phyloP scores from a whole-genome alignment of 164 flowering plant species.

The Tetracentron sinense region DNA sequence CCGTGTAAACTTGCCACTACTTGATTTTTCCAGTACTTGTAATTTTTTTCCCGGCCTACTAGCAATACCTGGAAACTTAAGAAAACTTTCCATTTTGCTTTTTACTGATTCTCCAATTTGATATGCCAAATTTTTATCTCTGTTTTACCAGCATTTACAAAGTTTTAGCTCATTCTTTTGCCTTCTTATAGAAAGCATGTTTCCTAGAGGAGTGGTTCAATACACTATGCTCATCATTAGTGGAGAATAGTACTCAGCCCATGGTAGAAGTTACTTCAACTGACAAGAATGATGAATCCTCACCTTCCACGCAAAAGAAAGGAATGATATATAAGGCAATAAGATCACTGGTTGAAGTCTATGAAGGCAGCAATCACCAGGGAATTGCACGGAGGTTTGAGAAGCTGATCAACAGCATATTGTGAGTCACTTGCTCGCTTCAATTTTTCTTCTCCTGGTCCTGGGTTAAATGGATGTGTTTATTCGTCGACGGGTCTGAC shows the following conservation, averaged over 20 bases:
- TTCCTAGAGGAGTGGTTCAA: slow-evolving; percentile 77
- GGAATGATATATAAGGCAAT: slow-evolving; percentile 51
- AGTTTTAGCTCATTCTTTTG: background rate
- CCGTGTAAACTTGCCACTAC: too few relatives aligned
- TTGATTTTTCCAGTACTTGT: too few relatives aligned
- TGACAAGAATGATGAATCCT: slow-evolving; percentile 15
- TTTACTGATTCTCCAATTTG: background rate
- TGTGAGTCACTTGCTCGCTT: slow-evolving; percentile 3
- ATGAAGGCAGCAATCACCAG: slow-evolving; percentile 29
- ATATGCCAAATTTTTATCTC: background rate
- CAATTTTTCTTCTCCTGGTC: background rate
- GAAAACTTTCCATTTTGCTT: background rate
- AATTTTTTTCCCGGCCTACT: too few relatives aligned
- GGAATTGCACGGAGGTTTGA: slow-evolving; percentile 46
- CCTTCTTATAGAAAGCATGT: slow-evolving; percentile 52
- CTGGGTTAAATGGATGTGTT: background rate
- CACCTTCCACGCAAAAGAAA: slow-evolving; percentile 37
- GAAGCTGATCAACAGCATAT: slow-evolving; percentile 28
- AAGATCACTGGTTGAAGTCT: slow-evolving; percentile 50
- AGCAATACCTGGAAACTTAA: too few relatives aligned
- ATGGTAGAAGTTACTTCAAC: slow-evolving; percentile 22
- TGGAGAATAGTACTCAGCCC: slow-evolving; percentile 19
- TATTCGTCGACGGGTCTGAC: background rate
- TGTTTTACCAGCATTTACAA: background rate
- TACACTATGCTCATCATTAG: slow-evolving; percentile 42